Evolutionary conservation across 208 protist species (phyloP), one percentile per base, ranked within the genome.

Genomic region (Naegleria fowleri): DNA sequence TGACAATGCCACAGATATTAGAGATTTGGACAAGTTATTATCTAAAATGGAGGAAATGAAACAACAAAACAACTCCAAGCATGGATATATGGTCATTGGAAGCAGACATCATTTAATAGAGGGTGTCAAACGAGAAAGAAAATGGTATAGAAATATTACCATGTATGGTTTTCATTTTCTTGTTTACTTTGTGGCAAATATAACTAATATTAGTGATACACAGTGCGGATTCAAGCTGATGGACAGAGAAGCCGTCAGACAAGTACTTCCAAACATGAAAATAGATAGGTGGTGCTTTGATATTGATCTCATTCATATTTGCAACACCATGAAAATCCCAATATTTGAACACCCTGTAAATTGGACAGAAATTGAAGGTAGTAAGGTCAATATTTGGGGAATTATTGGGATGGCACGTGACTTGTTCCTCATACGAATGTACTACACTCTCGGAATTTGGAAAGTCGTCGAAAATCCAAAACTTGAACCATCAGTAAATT

Each of bases 221-320:
- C 95, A 97, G 89, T 97, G 95, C 86, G 95, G 95, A 15, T 97
- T 97, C 83, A 97, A 97, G 91, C 90, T 97, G 11, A 96, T 97
- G 38, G 95, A 93, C 0, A 90, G 94, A 79, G 88, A 90, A 15
- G 55, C 92, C 16, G 93, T 93, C 2, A 51, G 84, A 43, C 43
- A 88, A 5, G 41, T 96, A 40, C 95, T 95, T 39, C 55, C 91
- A 48, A 91, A 86, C 16, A 13, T 96, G 7, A 94, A 97, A 86
- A 88, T 96, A 6, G 86, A 93, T 58, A 83, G 95, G 86, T 96
- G 94, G 94, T 93, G 92, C 40, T 97, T 97, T 92, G 95, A 97
- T 90, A 92, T 96, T 4, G 95, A 97, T 89, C 51, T 96, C 11
- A 55, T 97, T 19, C 94, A 90, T 83, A 51, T 96, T 25, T 95